Base-by-base conservation (phyloP, 1,284 basidiomycete genomes). In the Pseudomicrostroma phylloplanum region DNA sequence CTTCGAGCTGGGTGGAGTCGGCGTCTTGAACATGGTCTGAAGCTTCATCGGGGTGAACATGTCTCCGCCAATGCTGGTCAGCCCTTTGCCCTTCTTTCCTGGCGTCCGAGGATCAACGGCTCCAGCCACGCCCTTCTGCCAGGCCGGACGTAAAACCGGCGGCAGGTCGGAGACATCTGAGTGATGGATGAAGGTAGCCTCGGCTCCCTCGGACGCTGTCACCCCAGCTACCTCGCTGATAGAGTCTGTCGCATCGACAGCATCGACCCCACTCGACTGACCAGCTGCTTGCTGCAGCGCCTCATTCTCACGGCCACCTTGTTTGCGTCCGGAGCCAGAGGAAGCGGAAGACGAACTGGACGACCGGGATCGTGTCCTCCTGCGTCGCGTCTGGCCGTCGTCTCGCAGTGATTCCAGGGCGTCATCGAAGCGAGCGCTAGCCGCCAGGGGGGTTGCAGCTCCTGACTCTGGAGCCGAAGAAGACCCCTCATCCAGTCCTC, bases 1-100 rank as follows among this genome's bases (percentile, higher is more conserved):
- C 30, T 36, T 36, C 12, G 43, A 17, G 17, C 17, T 17, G 17
- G 66, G 67, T 0, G 68, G 68, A 7, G 72, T 70, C 2, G 73
- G 71, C 13, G 71, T 68, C 46, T 69, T 67, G 60, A 73, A 78
- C 69, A 78, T 75, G 55, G 68, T 66, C 60, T 78, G 73, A 3
- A 78, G 67, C 49, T 69, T 69, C 62, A 73, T 70, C 0, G 73
- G 73, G 1, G 72, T 73, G 40, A 78, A 78, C 65, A 78, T 73
- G 60, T 78, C 74, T 25, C 74, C 72, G 7, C 74, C 74, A 15
- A 72, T 65, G 19, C 59, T 68, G 6, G 58, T n/a, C 19, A 72
- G 55, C 3, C 65, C 69, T 21, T 65, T 66, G 1, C 56, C 21
- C 6, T 64, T 62, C 30, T 42, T 54, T 6, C 25, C 25, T 25